Base-by-base conservation (phyloP, 495 filamentous ascomycete species). In the Trichoderma asperelloides region DNA sequence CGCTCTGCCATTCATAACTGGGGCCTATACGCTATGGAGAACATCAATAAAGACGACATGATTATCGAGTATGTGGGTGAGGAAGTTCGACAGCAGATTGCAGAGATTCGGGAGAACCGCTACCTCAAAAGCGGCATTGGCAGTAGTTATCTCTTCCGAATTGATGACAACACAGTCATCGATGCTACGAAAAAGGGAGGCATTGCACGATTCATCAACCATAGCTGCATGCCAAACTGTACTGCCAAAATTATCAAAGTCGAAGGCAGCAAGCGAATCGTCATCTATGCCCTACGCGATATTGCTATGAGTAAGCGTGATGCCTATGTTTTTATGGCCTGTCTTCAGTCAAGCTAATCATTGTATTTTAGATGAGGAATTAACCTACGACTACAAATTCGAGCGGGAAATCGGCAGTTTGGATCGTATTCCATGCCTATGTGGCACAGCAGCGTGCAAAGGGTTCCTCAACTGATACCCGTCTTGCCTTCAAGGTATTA, bases 41-140 rank as follows among this genome's bases (percentile, higher is more conserved):
- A 96, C 71, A 99, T 99, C 68, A 83, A 91, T 37, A 92, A 92
- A 70, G 96, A 97, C 74, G 95, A 99, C 76, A 97, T 99, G 93
- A 99, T 99, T 73, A 99, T 99, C 74, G 95, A 99, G 78, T 99
- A 99, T 74, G 95, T 99, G 21, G 95, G 95, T 66, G 96, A 99
- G 77, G 96, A 95, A 73, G 92, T 99, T 15, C 87, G 95, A 63
- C 95, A 98, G 77, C 91, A 93, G 74, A 93, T 99, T 68, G 93
- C 95, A 3, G 94, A 99, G 70, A 88, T 98, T 78, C 87, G 95
- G 64, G 95, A 99, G 80, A 82, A 86, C 62, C 86, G 88, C 66
- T 99, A 99, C 75, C 84, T 96, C 69, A 94, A 95, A 81, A 96
- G 93, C 72, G 95, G 95, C 23, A 96, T 99, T 71, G 95, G 95